Evolutionary conservation across 2,329 filamentous ascomycete species (phyloP).

Genomic region (Botrytis elliptica): DNA sequence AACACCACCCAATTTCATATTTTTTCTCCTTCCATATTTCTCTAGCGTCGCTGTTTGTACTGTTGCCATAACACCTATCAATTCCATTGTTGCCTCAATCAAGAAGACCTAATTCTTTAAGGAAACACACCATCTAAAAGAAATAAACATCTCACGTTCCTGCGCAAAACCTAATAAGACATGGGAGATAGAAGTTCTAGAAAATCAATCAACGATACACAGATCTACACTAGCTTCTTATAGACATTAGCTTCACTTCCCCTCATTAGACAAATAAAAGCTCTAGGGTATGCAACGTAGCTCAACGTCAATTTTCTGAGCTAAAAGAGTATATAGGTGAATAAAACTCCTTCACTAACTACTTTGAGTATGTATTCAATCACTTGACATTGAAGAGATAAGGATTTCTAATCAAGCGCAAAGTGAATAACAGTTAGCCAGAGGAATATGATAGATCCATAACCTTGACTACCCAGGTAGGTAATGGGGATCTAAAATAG

Average conservation of each 20-base stretch:
- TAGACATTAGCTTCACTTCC: background rate
- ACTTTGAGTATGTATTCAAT: background rate
- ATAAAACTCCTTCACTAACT: background rate
- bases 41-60: background rate
- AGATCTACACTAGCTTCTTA: background rate
- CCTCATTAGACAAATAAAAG: background rate
- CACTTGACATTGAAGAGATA: background rate
- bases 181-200: background rate
- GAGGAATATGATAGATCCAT: background rate
- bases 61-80: background rate
- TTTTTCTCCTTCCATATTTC: background rate
- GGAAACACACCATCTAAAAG: background rate
- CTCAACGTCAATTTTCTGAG: background rate
- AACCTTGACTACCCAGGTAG: too few species aligned
- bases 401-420: slow-evolving; percentile 2
- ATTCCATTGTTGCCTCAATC: background rate
- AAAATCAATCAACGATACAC: background rate
- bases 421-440: background rate
- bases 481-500: background rate
- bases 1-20: background rate
- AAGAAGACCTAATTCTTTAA: background rate
- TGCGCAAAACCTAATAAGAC: background rate
- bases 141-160: background rate
- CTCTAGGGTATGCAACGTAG: background rate
- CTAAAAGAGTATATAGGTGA: background rate